Conservation (phyloP, 73 alveolate genomes). For the Blepharisma stoltei region DNA sequence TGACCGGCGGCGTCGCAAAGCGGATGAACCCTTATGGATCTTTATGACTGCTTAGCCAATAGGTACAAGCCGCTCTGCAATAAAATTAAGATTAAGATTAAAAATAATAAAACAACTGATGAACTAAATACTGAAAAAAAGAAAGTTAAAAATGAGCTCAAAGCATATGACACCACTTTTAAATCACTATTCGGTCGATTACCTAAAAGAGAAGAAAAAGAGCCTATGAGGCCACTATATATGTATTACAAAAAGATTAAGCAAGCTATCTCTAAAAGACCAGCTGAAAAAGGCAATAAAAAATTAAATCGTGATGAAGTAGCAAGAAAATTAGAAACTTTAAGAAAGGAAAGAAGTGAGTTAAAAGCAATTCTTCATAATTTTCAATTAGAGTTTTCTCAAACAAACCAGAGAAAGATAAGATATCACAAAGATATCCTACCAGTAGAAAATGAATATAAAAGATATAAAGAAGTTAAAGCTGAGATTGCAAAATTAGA, state of each 20-base stretch:
- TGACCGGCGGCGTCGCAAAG: no score
- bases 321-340: slow-evolving; percentile 40
- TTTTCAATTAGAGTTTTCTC: slow-evolving; percentile 72
- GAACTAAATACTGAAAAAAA: slow-evolving; percentile 64
- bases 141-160: slow-evolving; percentile 77
- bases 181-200: slow-evolving; percentile 41
- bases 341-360: slow-evolving; percentile 62
- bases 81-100: no score
- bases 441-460: slow-evolving; percentile 80
- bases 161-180: slow-evolving; percentile 69
- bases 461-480: slow-evolving; percentile 77
- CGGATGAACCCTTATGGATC: no score
- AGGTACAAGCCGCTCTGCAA: no score
- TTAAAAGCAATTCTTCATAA: slow-evolving; percentile 64
- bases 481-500: slow-evolving; percentile 62
- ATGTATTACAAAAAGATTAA: slow-evolving; percentile 79
- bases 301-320: slow-evolving; percentile 38
- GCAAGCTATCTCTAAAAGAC: slow-evolving; percentile 50
- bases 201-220: slow-evolving; percentile 78
- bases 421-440: slow-evolving; percentile 80
- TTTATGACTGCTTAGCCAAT: no score
- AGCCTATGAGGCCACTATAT: slow-evolving; percentile 89
- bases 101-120: slow-evolving; percentile 50
- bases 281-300: slow-evolving; percentile 29
- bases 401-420: slow-evolving; percentile 74